Evolutionary conservation across 805 yeast species (phyloP), one percentile per base, ranked within the genome.

Genomic region (Kodamaea sagamina): DNA sequence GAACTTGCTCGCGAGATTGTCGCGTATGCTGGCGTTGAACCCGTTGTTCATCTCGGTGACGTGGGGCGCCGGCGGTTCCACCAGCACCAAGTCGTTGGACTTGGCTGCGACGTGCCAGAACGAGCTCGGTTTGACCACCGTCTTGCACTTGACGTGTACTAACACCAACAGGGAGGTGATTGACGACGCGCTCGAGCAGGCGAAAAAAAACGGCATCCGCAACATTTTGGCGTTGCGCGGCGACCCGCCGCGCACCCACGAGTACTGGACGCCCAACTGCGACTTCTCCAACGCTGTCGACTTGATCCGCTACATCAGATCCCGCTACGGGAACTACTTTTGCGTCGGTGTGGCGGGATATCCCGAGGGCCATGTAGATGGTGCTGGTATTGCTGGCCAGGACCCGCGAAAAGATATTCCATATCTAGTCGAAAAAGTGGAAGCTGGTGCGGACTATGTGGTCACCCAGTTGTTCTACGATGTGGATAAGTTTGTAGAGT

Each of bases 21-120:
- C 80, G 56, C 82, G 99, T 57, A 84, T 93, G 90, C 81, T 87
- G 49, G 84, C 85, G 3, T 67, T 93, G 48, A 90, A 89, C 44
- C 98, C 98, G 3, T 68, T 84, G 11, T 95, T 93, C 61, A 83
- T 92, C 42, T 88, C 96, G 3, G 85, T 93, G 10, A 93, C 99
- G 0, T 93, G 98, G 97, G 99, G 98, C 25, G 98, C 99, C 4
- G 98, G 98, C 31, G 99, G 99, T 2, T 82, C 95, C 4, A 89
- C 97, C 7, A 81, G 92, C 36, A 84, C 79, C 38, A 89, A 89
- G 67, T 87, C 97, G 0, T 63, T 93, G 46, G 92, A 87, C 34
- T 71, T 93, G 45, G 96, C 97, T 1, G 71, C 79, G 17, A 75
- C 86, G 2, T 84, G 95, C 53, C 88, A 86, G 55, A 67, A 75